phyloP scores from a whole-genome alignment of 306 rosid species.

The Rosa rugosa region DNA sequence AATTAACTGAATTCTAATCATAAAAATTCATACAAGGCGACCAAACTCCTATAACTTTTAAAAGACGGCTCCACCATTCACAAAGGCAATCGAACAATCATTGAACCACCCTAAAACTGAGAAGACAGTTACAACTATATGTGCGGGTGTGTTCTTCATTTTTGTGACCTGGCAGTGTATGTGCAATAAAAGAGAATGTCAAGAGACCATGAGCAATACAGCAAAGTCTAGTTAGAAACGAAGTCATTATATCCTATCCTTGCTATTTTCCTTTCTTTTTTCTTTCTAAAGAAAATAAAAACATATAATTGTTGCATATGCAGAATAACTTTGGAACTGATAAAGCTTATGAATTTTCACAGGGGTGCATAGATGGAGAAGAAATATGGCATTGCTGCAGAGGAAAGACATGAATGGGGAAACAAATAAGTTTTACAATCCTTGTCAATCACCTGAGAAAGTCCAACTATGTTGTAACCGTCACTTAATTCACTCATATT shows the following conservation, averaged over 20 bases:
- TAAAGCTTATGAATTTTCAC: background rate
- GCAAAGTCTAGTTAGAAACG: background rate
- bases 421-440: background rate
- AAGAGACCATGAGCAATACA: slow-evolving; percentile 3
- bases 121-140: background rate
- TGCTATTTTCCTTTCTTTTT: background rate
- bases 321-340: background rate
- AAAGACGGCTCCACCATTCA: background rate
- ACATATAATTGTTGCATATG: background rate
- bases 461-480: slow-evolving; percentile 91
- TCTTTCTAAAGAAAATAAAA: background rate
- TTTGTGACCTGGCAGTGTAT: background rate
- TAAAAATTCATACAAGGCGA: background rate
- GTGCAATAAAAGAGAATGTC: background rate
- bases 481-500: slow-evolving; percentile 56
- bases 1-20: background rate
- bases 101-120: background rate
- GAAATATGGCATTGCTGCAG: background rate
- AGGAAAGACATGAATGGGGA: background rate
- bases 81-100: background rate
- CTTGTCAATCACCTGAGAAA: slow-evolving; percentile 69
- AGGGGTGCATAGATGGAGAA: background rate
- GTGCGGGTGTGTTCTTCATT: background rate
- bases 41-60: too few relatives aligned
- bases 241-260: background rate